Base-by-base conservation (phyloP, 495 filamentous ascomycete genomes). In the Venustampulla echinocandica region DNA sequence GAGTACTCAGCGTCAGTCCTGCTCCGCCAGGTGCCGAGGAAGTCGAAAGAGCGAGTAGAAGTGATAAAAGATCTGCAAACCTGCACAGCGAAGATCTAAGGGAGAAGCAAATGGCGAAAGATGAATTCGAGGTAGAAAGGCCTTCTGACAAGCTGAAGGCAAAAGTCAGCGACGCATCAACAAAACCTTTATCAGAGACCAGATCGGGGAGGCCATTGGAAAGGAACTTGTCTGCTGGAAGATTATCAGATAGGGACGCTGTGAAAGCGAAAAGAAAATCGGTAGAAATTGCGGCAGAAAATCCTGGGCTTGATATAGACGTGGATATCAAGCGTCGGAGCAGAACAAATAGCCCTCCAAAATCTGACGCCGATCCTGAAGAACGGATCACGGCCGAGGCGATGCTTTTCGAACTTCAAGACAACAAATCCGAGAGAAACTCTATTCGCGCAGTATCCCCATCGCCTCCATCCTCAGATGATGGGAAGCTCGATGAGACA, bases 381-480 rank as follows among this genome's bases (percentile, higher is more conserved):
- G 74, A 75, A 46, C 69, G 74, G 14, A 77, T 77, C 17, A 62
- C 73, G 32, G 68, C 64, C 13, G 74, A 77, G 50, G 68, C 73
- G 55, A 68, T 65, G 27, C 65, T 77, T 2, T 77, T 77, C 45
- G 74, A 73, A 10, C 69, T 70, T 0, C 58, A 61, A 37, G 74
- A 76, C 22, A 70, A 69, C 44, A 67, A 71, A 30, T 77, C 74
- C 7, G 73, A 77, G 49, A 67, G 61, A 24, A 68, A 71, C 17
- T 76, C 74, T 6, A 54, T 71, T 20, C 67, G 72, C 33, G 69
- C 64, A 14, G 65, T 64, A 0, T 77, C 73, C 11, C 37, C 24
- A 33, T 37, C 46, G 11, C 36, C 49, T 17, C 51, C 55, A n/a
- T 34, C 49, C 18, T 46, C 61, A 4, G 63, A 67, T 19, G 44